Conservation (phyloP, 1,139 yeast genomes). For the Candida sp. region DNA sequence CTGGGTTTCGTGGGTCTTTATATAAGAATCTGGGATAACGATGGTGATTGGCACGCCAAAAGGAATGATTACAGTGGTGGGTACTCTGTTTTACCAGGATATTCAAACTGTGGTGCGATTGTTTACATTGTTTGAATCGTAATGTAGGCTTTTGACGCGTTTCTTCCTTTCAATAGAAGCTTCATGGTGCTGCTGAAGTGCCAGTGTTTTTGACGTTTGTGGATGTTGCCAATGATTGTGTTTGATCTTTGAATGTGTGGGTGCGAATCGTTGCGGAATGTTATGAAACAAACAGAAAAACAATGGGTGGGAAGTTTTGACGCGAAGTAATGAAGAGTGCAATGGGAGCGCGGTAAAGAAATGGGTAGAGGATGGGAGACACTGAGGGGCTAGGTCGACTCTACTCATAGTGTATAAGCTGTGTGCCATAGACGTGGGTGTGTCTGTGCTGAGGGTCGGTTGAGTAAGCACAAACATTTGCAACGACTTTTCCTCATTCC, state of each 20-base stretch:
- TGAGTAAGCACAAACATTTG: no score
- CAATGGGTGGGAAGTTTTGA: no score
- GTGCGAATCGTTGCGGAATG: slow-evolving; percentile 1
- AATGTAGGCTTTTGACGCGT: not conserved
- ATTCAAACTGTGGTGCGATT: not conserved
- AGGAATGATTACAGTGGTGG: not conserved
- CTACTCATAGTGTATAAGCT: no score
- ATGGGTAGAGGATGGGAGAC: no score
- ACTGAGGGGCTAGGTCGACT: no score
- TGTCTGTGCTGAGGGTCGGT: no score
- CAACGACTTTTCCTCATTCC: no score
- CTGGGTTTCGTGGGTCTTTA: no score
- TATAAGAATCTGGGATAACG: not conserved
- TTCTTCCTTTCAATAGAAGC: not conserved
- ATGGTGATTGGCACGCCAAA: not conserved
- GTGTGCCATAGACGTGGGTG: no score
- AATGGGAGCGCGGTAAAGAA: no score
- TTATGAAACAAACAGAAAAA: not conserved
- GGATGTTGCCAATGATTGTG: not conserved
- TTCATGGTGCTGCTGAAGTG: not conserved
- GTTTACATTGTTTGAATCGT: not conserved
- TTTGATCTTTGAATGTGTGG: not conserved
- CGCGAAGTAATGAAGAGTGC: no score
- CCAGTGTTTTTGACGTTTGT: not conserved
- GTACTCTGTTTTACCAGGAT: not conserved